These are phyloP conservation scores for Oryza punctata DNA, from an alignment of 176 grass and related monocot species.

Conservation along the genomic window DNA sequence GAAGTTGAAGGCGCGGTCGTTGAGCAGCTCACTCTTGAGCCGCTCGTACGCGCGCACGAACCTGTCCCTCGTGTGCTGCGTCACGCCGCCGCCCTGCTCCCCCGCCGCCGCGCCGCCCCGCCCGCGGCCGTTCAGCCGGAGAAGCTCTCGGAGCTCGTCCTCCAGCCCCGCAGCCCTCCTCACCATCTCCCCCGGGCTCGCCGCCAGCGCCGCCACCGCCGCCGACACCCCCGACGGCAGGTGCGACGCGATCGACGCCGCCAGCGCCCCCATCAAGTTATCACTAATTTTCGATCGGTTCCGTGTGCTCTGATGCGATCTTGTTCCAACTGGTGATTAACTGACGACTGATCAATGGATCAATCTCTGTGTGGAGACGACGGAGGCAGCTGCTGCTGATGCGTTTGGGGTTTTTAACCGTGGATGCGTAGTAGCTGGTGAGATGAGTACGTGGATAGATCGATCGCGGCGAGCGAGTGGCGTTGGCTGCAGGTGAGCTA, in stretches of 20 bases:
- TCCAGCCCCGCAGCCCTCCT: constrained; percentile 41
- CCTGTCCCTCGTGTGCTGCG: constrained; percentile 30
- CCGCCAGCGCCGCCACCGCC: constrained; percentile 15
- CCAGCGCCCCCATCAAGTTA: constrained; percentile 20
- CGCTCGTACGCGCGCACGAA: constrained; percentile 58
- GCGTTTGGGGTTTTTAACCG: background rate
- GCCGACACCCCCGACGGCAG: constrained; percentile 39
- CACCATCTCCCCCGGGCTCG: constrained; percentile 41
- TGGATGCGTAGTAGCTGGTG: background rate
- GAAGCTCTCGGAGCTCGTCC: constrained; percentile 40
- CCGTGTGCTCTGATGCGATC: too few species aligned
- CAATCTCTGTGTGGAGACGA: too few species aligned
- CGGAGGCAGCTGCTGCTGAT: background rate
- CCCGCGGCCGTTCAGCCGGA: constrained; percentile 16
- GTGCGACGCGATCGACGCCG: constrained; percentile 40
- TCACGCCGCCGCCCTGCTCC: background rate
- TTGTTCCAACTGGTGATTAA: too few species aligned
- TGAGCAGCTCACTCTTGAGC: constrained; percentile 53
- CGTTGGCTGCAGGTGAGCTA: background rate
- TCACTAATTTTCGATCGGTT: too few species aligned
- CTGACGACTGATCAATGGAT: too few species aligned
- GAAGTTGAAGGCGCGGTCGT: constrained; percentile 51
- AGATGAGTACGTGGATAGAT: background rate
- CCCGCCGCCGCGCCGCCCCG: background rate
- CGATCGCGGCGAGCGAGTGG: constrained; percentile 1